Conservation (phyloP, 768 basidiomycete genomes). For the Hericium rajendrae region DNA sequence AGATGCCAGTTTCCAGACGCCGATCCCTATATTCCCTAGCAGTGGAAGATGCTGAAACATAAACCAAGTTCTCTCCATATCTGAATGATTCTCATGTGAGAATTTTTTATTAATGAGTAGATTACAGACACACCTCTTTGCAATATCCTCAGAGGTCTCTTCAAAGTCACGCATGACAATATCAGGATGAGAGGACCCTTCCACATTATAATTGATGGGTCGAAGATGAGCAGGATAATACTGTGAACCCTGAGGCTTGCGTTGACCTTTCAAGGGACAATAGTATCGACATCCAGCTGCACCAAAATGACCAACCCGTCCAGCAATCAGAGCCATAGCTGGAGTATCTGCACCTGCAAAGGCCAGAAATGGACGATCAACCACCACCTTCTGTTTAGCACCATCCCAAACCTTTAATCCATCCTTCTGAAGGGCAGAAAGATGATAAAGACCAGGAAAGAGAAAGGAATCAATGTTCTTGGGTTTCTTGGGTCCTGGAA, state of each 20-base stretch:
- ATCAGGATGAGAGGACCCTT: neutral
- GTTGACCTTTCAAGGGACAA: conserved; percentile 22
- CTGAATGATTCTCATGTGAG: no score
- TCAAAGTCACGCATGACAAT: neutral
- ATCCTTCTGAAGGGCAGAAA: conserved; percentile 20
- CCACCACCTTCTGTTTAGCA: neutral
- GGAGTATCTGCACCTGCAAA: conserved; percentile 24
- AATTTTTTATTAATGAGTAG: no score
- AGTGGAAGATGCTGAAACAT: no score
- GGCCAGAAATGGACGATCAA: conserved; percentile 8
- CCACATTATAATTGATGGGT: neutral
- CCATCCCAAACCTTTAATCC: conserved; percentile 21
- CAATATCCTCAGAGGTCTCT: neutral
- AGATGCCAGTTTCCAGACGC: neutral
- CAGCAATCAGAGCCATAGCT: conserved; percentile 23
- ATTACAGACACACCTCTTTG: neutral
- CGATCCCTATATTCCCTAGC: no score
- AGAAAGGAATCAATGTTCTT: conserved; percentile 22
- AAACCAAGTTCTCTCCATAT: no score
- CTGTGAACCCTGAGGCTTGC: conserved; percentile 18
- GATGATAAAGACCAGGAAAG: conserved; percentile 24
- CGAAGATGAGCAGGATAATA: conserved; percentile 23
- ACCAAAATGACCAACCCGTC: conserved; percentile 28
- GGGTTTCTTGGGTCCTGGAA: conserved; percentile 26
- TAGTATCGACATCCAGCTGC: conserved; percentile 17